These are phyloP conservation scores for Mesotaenium endlicherianum DNA, from an alignment of 139 green algal species.

Conservation along the genomic window DNA sequence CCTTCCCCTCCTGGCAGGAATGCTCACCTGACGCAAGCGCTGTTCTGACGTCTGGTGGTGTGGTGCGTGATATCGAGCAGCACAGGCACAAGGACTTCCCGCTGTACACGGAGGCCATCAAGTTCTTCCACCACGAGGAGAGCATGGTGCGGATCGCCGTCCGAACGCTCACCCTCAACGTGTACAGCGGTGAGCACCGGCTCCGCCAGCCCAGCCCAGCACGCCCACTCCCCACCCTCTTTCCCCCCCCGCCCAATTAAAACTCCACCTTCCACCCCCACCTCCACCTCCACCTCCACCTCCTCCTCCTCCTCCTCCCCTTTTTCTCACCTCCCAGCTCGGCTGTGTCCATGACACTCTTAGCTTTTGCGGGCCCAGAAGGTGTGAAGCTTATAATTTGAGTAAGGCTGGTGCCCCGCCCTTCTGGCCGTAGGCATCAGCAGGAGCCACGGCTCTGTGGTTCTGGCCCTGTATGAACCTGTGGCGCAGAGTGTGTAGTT, in stretches of 20 bases:
- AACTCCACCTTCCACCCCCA: neutral
- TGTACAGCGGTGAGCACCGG: slow-evolving; percentile 68
- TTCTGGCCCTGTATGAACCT: no score
- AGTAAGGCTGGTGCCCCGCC: no score
- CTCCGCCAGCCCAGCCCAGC: neutral
- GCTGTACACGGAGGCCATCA: slow-evolving; percentile 87
- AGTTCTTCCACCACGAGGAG: slow-evolving; percentile 88
- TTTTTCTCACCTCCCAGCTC: neutral
- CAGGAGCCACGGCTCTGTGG: no score
- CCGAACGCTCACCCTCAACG: slow-evolving; percentile 90
- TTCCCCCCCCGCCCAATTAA: neutral
- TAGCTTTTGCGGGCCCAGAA: no score
- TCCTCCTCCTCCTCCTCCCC: neutral
- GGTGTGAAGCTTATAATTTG: no score
- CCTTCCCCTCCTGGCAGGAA: no score
- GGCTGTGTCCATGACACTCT: no score
- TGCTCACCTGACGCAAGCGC: no score
- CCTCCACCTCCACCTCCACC: neutral
- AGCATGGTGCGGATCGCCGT: slow-evolving; percentile 94
- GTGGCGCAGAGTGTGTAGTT: no score
- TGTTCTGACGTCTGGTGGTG: neutral
- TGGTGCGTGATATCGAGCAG: neutral
- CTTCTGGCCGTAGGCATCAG: no score
- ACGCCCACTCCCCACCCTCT: neutral
- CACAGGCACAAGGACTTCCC: slow-evolving; percentile 62